phyloP scores from a whole-genome alignment of 2,329 filamentous ascomycete genomes.

The Diaporthe citrichinensis region DNA sequence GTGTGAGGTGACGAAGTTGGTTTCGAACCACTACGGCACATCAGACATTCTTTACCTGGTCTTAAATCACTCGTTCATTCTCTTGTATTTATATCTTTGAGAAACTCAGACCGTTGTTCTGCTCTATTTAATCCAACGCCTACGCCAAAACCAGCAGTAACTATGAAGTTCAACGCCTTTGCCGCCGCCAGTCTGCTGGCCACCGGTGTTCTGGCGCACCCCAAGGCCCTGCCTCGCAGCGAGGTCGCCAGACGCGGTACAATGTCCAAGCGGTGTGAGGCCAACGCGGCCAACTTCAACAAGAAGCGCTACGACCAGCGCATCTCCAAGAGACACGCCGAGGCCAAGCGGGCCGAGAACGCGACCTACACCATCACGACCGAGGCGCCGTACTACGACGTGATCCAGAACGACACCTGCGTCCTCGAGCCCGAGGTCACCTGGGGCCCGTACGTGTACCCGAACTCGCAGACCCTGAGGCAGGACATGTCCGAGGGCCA shows the following conservation, averaged over 20 bases:
- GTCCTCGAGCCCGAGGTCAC: constrained; percentile 34
- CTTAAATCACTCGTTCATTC: neutral
- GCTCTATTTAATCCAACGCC: neutral
- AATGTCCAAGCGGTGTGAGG: constrained; percentile 37
- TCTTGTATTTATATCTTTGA: neutral
- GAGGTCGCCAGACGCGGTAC: constrained; percentile 27
- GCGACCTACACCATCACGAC: constrained; percentile 30
- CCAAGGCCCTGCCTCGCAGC: constrained; percentile 8
- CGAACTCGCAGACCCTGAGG: constrained; percentile 23
- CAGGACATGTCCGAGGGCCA: constrained; percentile 37
- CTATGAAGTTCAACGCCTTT: constrained; percentile 7
- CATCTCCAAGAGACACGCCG: constrained; percentile 14
- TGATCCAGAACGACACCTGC: constrained; percentile 38
- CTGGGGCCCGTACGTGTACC: constrained; percentile 34
- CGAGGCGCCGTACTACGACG: constrained; percentile 37
- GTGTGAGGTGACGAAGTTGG: neutral
- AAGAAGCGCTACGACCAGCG: constrained; percentile 34
- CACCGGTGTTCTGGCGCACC: constrained; percentile 11
- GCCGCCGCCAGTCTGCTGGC: constrained; percentile 19
- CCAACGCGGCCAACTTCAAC: constrained; percentile 23
- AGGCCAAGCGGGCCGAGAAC: constrained; percentile 21
- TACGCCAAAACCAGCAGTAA: neutral
- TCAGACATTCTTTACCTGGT: neutral
- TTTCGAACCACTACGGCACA: neutral
- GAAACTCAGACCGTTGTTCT: neutral